Evolutionary conservation across 208 protist genomes (phyloP), one percentile per base, ranked within the genome.

Genomic region (Trypanosoma caninum): DNA sequence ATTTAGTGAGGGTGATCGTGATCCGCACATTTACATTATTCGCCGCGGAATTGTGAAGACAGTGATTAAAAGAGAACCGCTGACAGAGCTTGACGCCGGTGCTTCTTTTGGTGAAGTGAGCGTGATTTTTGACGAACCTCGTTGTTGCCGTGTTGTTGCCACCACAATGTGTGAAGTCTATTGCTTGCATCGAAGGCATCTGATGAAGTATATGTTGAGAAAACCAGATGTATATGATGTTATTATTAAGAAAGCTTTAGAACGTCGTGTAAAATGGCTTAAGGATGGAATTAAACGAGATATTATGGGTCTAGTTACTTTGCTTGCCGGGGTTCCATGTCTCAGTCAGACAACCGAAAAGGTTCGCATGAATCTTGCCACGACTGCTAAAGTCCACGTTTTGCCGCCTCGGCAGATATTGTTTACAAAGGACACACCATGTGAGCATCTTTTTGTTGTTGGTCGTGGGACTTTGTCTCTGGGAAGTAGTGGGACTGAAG

Each of bases 151-250:
- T 38, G 77, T 87, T 31, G 70, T 93, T 34, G 76, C 35, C 64
- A 89, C 59, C 31, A 73, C 74, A 20, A 72, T 95, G 63, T 89
- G 84, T 53, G 88, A 95, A 70, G 60, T 95, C 30, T 95, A 95
- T 63, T 68, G 72, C 18, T 69, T 95, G 35, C 87, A 91, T 50
- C 38, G 67, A 48, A 18, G 28, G 6, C 58, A 67, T 40, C 33
- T 73, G 28, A 40, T 73, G 48, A 80, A 82, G 31, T 77, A 77
- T 28, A 63, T 94, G 30, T 41, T 64, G 35, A 89, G 89, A 69
- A 82, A 87, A 62, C 76, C 72, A 27, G 61, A 81, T 23, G 40
- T 84, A 31, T 75, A 60, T 44, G 57, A 78, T 16, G 47, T 52
- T 25, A 55, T 95, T 51, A 46, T 83, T 18, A 23, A 59, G 8